Conservation (phyloP, 73 alveolate species). For the Urostyla sp. region DNA sequence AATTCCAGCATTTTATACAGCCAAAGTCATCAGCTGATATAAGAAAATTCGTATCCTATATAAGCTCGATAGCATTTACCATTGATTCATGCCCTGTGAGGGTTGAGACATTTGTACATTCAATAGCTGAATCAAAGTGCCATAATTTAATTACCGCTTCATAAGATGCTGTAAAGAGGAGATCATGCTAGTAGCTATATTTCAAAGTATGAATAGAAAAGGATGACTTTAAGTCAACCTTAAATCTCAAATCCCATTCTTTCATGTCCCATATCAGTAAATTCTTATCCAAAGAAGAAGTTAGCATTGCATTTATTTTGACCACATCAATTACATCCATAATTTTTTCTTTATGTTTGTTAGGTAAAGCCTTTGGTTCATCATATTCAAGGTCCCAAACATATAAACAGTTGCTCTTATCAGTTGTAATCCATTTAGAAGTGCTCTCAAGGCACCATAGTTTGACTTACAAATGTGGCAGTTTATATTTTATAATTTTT, state of each 20-base stretch:
- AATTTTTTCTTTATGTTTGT: constrained; percentile 49
- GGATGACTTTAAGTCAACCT: constrained; percentile 22
- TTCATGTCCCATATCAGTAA: constrained; percentile 51
- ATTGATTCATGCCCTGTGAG: constrained; percentile 61
- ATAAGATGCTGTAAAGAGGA: constrained; percentile 60
- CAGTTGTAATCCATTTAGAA: constrained; percentile 61
- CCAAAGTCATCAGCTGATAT: constrained; percentile 64
- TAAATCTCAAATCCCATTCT: constrained; percentile 40
- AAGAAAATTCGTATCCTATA: constrained; percentile 43
- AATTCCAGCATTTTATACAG: constrained; percentile 61
- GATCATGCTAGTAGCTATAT: constrained; percentile 43
- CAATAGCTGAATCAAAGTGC: constrained; percentile 65
- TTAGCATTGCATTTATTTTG: constrained; percentile 42
- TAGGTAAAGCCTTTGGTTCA: constrained; percentile 25
- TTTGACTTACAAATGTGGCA: constrained; percentile 12
- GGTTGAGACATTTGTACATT: constrained; percentile 51
- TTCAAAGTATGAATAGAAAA: constrained; percentile 55
- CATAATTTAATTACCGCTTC: constrained; percentile 52
- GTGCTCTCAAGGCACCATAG: constrained; percentile 52
- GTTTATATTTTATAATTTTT: constrained; percentile 16
- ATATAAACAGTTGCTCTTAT: constrained; percentile 45
- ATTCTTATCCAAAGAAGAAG: constrained; percentile 54
- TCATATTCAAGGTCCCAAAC: constrained; percentile 52
- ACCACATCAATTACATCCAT: constrained; percentile 62
- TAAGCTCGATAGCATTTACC: constrained; percentile 62